Base-by-base conservation (phyloP, 306 rosid genomes). In the Castanea crenata region DNA sequence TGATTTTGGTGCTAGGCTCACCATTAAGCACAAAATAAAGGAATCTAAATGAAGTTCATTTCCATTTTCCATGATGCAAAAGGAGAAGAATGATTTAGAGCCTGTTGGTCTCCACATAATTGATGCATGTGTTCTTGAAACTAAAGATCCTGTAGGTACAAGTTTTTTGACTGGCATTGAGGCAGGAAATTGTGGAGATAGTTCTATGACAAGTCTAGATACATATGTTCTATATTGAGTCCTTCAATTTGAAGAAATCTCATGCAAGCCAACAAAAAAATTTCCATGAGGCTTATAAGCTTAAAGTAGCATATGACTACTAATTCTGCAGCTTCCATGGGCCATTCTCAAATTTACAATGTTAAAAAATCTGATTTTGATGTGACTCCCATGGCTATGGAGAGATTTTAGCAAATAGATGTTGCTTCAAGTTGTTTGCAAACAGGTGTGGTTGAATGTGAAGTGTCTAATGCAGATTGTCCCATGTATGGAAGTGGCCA, bases 11-110 rank as follows among this genome's bases (percentile, higher is more conserved):
- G 63, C 82, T 68, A 81, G 79, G 64, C 65, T 74, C 69, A 62
- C 71, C 71, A 78, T 61, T 68, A 84, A 80, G 76, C 86, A 70
- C 74, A 88, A 85, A 84, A 86, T 74, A 80, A 86, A 79, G 78
- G 84, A 85, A 76, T 59, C 77, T 74, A 27, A 84, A 46, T 88
- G 99, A 93, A 91, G 91, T 15, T 81, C 97, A 18, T 78, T 88
- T 78, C 87, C 91, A 20, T 78, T 88, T 58, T 81, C 83, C 27
- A 59, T 29, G 15, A 46, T 75, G 9, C 59, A 78, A 78, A 80
- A 82, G 74, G 59, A 55, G 79, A 80, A 74, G 32, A 80, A 32
- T 38, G 87, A 80, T 15, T 23, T 55, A 5, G 76, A 77, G 21
- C 12, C 27, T 41, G 51, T 54, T 55, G 71, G 49, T 80, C 74